A percentile compares a stretch with the other conserved stretches of the same genome.
Evolutionary conservation across 805 yeast species (phyloP).

Genomic region (Lipomyces spencermartinsiae): DNA sequence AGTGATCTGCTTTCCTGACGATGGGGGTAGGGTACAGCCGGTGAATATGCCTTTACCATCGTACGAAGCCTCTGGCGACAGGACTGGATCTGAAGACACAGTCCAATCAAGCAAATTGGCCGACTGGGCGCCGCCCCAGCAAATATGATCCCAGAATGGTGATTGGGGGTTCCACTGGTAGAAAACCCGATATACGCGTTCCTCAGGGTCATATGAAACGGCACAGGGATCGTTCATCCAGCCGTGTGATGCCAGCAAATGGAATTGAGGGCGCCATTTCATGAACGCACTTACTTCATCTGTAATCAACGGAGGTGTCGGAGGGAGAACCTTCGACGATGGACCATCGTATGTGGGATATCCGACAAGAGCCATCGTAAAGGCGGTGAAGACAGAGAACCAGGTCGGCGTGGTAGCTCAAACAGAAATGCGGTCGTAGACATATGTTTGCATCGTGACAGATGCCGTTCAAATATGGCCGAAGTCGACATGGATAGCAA

Average conservation of each 20-base stretch:
- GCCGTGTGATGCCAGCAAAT: slow-evolving; percentile 12
- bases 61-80: slow-evolving; percentile 2
- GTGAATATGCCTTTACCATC: slow-evolving; percentile 14
- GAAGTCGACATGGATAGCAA: background rate
- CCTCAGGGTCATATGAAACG: slow-evolving; percentile 13
- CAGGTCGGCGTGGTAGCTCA: background rate
- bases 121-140: slow-evolving; percentile 15
- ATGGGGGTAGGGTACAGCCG: slow-evolving; percentile 2
- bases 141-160: slow-evolving; percentile 12
- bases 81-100: background rate
- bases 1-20: slow-evolving; percentile 5
- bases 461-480: background rate
- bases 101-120: slow-evolving; percentile 11
- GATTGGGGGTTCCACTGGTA: slow-evolving; percentile 17
- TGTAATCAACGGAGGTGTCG: background rate
- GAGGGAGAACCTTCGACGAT: background rate
- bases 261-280: slow-evolving; percentile 16
- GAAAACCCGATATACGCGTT: slow-evolving; percentile 3
- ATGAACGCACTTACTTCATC: background rate
- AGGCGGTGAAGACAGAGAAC: background rate
- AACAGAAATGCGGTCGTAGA: background rate
- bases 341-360: background rate
- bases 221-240: slow-evolving; percentile 24
- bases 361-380: background rate
- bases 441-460: background rate